Evolutionary conservation across 306 rosid species (phyloP), one percentile per base, ranked within the genome.

Genomic region (Quercus berberidifolia): DNA sequence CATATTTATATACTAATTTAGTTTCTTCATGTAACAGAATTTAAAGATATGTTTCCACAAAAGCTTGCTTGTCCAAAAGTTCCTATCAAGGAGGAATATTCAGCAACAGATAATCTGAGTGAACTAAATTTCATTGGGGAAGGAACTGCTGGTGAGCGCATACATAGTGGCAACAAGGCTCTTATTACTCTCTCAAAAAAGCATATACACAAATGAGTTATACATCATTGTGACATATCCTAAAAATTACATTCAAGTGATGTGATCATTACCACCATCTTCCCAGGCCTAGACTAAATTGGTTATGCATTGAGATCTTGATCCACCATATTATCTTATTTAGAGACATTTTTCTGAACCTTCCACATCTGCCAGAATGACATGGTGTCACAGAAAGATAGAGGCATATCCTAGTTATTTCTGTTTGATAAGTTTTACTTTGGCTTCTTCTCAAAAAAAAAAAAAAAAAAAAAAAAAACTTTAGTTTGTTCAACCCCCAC

Each of bases 21-120:
- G 59, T 72, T 21, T 73, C 3, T 21, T 49, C 43, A 71, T 52
- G 21, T 41, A 28, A 25, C 75, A 67, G 70, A 77, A 55, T 78
- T 82, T 59, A 73, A 77, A 81, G 83, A 64, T 21, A 81, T 76
- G 57, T 19, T 70, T 76, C 28, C 60, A 5, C 78, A 88, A 85
- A 79, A 84, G 25, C 38, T 75, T 8, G 65, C 79, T 28, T 85
- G 87, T 77, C 90, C 80, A 30, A 80, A 55, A 74, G 52, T 87
- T 76, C 56, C 88, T 3, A 31, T 88, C 33, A 75, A 73, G 80
- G 89, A 88, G 85, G 87, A 86, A 60, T 77, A 88, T 73, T 63
- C 78, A 56, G 90, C 90, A 65, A 86, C 90, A 28, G 71, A 86
- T 74, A 72, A 90, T 81, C 87, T 86, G 2, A 83, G 80, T 73